These are phyloP conservation scores for Hypoxylon fuscum DNA, from an alignment of 495 filamentous ascomycete genomes.

Conservation along the genomic window DNA sequence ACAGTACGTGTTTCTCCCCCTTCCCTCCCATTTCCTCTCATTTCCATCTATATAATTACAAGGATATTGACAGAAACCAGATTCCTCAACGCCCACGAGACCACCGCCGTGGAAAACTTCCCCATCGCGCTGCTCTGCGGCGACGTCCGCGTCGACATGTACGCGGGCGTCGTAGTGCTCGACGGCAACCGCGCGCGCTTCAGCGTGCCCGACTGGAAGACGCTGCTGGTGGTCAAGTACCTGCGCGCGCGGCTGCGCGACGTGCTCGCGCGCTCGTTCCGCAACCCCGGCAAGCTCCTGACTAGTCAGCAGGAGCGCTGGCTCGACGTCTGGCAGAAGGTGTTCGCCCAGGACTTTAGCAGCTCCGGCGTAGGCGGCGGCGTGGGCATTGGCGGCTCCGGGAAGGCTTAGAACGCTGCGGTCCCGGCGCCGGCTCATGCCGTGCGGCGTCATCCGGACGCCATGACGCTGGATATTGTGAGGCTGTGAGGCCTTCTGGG, in stretches of 20 bases:
- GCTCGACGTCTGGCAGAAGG: conserved; percentile 73
- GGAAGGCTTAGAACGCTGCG: conserved; percentile 26
- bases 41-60: not conserved
- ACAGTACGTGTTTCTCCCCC: too few species aligned
- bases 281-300: conserved; percentile 74
- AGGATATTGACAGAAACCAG: conserved; percentile 43
- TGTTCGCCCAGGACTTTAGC: conserved; percentile 53
- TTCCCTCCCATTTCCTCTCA: not conserved
- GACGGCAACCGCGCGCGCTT: conserved; percentile 91
- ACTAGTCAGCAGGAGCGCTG: conserved; percentile 73
- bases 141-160: conserved; percentile 85
- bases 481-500: not conserved
- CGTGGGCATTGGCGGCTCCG: not conserved
- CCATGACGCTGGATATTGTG: not conserved
- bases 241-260: conserved; percentile 74
- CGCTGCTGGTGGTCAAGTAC: conserved; percentile 82
- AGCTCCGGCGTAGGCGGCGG: not conserved
- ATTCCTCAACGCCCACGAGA: conserved; percentile 89
- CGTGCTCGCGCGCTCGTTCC: conserved; percentile 74
- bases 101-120: conserved; percentile 80
- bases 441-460: not conserved
- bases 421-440: not conserved
- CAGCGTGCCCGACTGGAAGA: conserved; percentile 87
- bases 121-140: conserved; percentile 86
- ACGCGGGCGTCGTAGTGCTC: conserved; percentile 83